Percentiles rank a stretch among this genome's conserved stretches.
Evolutionary conservation across 2,329 filamentous ascomycete species (phyloP).

Genomic region (Nigrospora sphaerica): DNA sequence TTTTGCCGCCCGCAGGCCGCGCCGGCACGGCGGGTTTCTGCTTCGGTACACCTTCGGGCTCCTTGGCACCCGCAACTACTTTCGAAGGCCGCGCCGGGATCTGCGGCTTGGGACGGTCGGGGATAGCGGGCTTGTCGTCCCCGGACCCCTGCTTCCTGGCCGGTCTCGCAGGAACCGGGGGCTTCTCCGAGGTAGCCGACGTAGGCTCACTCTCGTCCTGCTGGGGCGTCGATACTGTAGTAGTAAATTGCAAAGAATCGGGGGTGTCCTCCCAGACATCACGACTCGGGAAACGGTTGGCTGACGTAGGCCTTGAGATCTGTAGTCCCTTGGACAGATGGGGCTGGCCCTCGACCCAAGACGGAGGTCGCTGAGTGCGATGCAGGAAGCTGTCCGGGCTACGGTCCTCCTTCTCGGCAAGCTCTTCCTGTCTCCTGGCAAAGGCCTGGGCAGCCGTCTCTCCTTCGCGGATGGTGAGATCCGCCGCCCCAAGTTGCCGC

Average conservation of each 20-base stretch:
- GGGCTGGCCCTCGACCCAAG: slow-evolving; percentile 38
- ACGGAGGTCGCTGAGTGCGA: slow-evolving; percentile 39
- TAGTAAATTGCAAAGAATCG: slow-evolving; percentile 72
- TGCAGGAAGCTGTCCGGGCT: slow-evolving; percentile 46
- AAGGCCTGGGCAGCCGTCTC: slow-evolving; percentile 59
- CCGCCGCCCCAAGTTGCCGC: slow-evolving; percentile 24
- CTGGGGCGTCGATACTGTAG: slow-evolving; percentile 57
- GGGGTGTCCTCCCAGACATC: slow-evolving; percentile 95
- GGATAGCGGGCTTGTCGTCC: slow-evolving; percentile 35
- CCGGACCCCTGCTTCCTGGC: slow-evolving; percentile 31
- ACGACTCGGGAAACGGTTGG: slow-evolving; percentile 77
- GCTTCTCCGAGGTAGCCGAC: slow-evolving; percentile 38
- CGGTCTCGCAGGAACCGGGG: slow-evolving; percentile 52
- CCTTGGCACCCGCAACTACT: slow-evolving; percentile 27
- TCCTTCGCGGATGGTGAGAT: slow-evolving; percentile 28
- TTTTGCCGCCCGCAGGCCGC: slow-evolving; percentile 74
- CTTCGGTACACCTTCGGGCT: slow-evolving; percentile 46
- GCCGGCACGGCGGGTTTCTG: slow-evolving; percentile 79
- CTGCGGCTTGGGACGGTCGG: slow-evolving; percentile 50
- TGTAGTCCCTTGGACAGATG: slow-evolving; percentile 42
- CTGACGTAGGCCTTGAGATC: slow-evolving; percentile 43
- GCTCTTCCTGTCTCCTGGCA: slow-evolving; percentile 57
- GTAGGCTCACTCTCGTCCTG: slow-evolving; percentile 36
- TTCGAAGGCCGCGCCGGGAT: slow-evolving; percentile 46
- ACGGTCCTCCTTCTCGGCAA: slow-evolving; percentile 50